Conservation (phyloP, 768 basidiomycete species). For the Lepiota brunneoincarnata region DNA sequence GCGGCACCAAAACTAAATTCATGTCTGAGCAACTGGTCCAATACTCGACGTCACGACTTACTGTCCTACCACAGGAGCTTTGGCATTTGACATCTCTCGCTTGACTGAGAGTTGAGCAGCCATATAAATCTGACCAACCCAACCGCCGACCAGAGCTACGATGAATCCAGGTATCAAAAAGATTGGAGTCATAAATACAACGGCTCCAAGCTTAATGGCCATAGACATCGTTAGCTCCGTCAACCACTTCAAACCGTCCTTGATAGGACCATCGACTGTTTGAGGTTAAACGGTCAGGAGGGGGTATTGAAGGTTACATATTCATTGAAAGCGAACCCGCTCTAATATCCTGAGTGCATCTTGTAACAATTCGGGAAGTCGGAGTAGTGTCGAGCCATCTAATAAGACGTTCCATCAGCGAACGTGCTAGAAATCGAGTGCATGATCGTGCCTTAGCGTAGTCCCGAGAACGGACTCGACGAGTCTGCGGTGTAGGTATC, state of each 20-base stretch:
- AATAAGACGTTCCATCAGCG: background rate
- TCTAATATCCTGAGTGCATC: slow-evolving; percentile 64
- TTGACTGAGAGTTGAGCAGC: slow-evolving; percentile 43
- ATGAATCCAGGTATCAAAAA: slow-evolving; percentile 31
- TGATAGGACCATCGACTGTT: slow-evolving; percentile 45
- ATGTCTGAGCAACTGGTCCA: background rate
- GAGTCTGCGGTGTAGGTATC: slow-evolving; percentile 48
- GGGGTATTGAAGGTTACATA: too few species aligned
- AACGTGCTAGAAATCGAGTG: background rate
- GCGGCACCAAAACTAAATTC: slow-evolving; percentile 49
- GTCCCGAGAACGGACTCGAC: slow-evolving; percentile 53
- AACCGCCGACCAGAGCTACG: slow-evolving; percentile 16
- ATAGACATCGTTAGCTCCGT: slow-evolving; percentile 30
- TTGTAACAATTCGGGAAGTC: slow-evolving; percentile 50
- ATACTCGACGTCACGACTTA: slow-evolving; percentile 25
- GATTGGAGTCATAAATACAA: slow-evolving; percentile 39
- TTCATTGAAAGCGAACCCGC: slow-evolving; percentile 20
- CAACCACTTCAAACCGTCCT: slow-evolving; percentile 25
- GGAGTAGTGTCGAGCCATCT: slow-evolving; percentile 47
- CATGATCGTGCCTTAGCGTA: slow-evolving; percentile 46
- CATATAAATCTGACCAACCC: slow-evolving; percentile 37
- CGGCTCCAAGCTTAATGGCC: slow-evolving; percentile 38
- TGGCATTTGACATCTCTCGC: slow-evolving; percentile 41
- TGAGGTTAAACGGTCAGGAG: background rate
- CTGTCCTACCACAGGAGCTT: slow-evolving; percentile 43